A percentile compares a stretch with the other conserved stretches of the same genome.
Evolutionary conservation across 768 basidiomycete species (phyloP).

Genomic region (Rhodotorula kratochvilovae): DNA sequence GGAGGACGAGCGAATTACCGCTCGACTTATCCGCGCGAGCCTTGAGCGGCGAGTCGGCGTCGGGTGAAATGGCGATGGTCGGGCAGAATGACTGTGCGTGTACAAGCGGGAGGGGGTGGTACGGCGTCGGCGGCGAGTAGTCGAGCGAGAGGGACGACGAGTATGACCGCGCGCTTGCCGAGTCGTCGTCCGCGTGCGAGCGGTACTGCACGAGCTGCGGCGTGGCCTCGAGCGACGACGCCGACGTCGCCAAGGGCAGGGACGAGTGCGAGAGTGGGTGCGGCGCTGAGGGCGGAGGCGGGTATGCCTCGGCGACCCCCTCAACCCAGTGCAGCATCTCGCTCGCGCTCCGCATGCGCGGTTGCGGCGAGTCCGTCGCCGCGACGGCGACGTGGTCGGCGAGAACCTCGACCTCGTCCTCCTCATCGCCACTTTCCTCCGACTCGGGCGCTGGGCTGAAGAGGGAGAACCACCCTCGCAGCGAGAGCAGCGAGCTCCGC

Average conservation of each 20-base stretch:
- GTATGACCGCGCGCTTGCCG: conserved; percentile 8
- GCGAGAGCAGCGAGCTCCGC: not conserved
- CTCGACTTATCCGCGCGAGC: not conserved
- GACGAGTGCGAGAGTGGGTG: not conserved
- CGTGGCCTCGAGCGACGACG: not conserved
- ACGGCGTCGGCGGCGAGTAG: conserved; percentile 11
- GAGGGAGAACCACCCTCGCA: conserved; percentile 8
- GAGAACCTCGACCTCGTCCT: not conserved
- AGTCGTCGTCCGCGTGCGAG: not conserved
- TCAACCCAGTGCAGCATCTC: conserved; percentile 4
- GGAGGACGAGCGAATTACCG: not conserved
- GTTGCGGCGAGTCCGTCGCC: not conserved
- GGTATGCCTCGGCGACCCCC: not conserved
- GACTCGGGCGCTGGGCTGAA: not conserved
- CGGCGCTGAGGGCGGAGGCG: not conserved
- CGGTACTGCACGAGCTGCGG: not conserved
- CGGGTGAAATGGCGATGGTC: not conserved
- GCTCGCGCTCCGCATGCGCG: not conserved
- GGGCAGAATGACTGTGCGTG: not conserved
- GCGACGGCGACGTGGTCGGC: not conserved
- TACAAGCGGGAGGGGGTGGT: not conserved
- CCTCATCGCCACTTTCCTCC: not conserved
- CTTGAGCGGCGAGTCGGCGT: not conserved
- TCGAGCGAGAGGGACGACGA: conserved; percentile 17
- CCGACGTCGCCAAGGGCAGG: not conserved